These are phyloP conservation scores for Apiotrichum gamsii DNA, from an alignment of 1,284 basidiomycete species.

Conservation along the genomic window DNA sequence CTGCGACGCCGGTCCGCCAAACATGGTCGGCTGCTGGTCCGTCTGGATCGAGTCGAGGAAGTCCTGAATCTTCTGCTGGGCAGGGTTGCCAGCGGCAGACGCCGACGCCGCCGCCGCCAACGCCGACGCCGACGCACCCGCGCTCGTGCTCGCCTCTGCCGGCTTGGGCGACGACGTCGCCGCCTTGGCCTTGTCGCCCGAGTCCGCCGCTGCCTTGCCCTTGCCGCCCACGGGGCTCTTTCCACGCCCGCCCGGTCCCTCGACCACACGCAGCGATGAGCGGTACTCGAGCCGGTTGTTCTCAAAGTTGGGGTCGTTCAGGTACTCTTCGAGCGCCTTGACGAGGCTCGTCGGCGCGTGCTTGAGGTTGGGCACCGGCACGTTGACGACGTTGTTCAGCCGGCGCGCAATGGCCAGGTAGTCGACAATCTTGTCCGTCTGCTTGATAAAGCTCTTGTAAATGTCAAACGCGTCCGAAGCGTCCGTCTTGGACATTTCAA, in stretches of 20 bases:
- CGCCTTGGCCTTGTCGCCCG: constrained; percentile 12
- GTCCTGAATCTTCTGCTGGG: constrained; percentile 57
- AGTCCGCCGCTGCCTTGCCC: constrained; percentile 9
- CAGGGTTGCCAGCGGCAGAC: constrained; percentile 12
- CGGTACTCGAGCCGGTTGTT: constrained; percentile 88
- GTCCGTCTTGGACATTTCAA: constrained; percentile 94
- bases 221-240: not conserved
- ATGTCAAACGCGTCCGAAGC: constrained; percentile 77
- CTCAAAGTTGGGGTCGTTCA: constrained; percentile 93
- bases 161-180: constrained; percentile 2
- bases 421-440: constrained; percentile 90
- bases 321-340: constrained; percentile 88
- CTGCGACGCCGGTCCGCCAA: constrained; percentile 25
- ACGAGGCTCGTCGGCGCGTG: constrained; percentile 93
- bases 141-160: not conserved
- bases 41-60: constrained; percentile 90
- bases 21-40: constrained; percentile 54
- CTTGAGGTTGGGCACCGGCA: constrained; percentile 88
- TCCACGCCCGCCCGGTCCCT: constrained; percentile 45
- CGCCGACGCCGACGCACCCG: constrained; percentile 12
- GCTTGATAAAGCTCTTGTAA: constrained; percentile 90
- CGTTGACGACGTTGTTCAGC: constrained; percentile 83
- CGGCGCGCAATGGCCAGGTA: constrained; percentile 90
- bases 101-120: constrained; percentile 9
- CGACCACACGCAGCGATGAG: constrained; percentile 70